A percentile compares a stretch with the other conserved stretches of the same genome.
These are phyloP conservation scores for Marchantia paleacea DNA, from an alignment of 225 moss, liverwort and hornwort species.

Conservation along the genomic window DNA sequence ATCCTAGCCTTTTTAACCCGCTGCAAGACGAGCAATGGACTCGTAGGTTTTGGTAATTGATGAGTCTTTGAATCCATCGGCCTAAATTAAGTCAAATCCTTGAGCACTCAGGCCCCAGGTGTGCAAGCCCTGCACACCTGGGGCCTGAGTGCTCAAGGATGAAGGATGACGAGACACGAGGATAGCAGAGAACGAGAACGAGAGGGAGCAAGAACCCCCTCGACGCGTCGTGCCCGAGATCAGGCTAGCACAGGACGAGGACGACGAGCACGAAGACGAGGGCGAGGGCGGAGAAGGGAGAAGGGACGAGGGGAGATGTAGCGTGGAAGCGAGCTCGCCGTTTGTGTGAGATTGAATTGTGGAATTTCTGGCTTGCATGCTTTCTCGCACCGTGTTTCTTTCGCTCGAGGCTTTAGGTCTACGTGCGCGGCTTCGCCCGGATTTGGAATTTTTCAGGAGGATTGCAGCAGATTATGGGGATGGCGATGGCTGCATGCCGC, in stretches of 20 bases:
- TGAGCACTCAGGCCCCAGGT: too few species aligned
- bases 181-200: background rate
- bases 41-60: too few species aligned
- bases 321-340: background rate
- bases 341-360: too few species aligned
- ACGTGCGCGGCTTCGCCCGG: too few species aligned
- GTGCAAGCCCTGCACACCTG: too few species aligned
- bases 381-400: too few species aligned
- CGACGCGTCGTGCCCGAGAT: background rate
- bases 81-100: too few species aligned
- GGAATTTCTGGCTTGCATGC: too few species aligned
- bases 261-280: background rate
- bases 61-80: too few species aligned
- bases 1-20: too few species aligned
- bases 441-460: background rate
- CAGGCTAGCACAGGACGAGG: background rate
- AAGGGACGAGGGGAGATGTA: background rate
- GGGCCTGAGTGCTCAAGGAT: too few species aligned
- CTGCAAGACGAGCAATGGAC: too few species aligned
- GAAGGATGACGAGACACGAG: background rate
- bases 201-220: background rate
- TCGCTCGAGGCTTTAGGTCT: background rate
- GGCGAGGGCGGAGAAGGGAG: background rate
- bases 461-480: background rate
- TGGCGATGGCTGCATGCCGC: conserved; percentile 1